These are phyloP conservation scores for Ilyonectria destructans DNA, from an alignment of 2,329 filamentous ascomycete species.

Conservation along the genomic window DNA sequence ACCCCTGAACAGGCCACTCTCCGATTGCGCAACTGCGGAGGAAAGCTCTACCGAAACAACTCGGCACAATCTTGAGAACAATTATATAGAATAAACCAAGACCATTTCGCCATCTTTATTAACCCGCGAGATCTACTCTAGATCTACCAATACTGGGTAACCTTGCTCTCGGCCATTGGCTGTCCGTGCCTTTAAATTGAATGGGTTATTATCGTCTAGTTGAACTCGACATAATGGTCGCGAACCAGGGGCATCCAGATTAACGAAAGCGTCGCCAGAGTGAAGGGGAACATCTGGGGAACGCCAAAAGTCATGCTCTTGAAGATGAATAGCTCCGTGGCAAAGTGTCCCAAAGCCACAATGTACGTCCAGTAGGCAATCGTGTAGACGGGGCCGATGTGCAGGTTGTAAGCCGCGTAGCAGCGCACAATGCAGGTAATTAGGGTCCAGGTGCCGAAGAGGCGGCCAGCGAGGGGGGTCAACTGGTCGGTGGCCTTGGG, in stretches of 20 bases:
- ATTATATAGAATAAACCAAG: slow-evolving; percentile 30
- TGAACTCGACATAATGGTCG: slow-evolving; percentile 74
- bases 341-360: slow-evolving; percentile 84
- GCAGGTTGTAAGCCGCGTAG: slow-evolving; percentile 88
- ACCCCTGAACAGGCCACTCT: slow-evolving; percentile 95
- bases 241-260: slow-evolving; percentile 80
- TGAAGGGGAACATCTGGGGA: slow-evolving; percentile 71
- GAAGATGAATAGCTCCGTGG: slow-evolving; percentile 85
- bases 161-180: not conserved
- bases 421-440: slow-evolving; percentile 83
- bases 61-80: slow-evolving; percentile 46
- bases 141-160: not conserved
- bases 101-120: slow-evolving; percentile 1
- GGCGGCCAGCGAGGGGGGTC: slow-evolving; percentile 82
- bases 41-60: slow-evolving; percentile 86
- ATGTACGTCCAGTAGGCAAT: slow-evolving; percentile 87
- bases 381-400: slow-evolving; percentile 81
- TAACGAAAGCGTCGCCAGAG: slow-evolving; percentile 66
- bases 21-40: slow-evolving; percentile 82
- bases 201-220: slow-evolving; percentile 37
- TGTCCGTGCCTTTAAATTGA: too few species aligned
- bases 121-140: slow-evolving; percentile 3
- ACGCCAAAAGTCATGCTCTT: slow-evolving; percentile 78
- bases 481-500: slow-evolving; percentile 72
- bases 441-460: slow-evolving; percentile 92